Evolutionary conservation across 305 asterid genomes (phyloP).

Genomic region (Solanum hybrid): DNA sequence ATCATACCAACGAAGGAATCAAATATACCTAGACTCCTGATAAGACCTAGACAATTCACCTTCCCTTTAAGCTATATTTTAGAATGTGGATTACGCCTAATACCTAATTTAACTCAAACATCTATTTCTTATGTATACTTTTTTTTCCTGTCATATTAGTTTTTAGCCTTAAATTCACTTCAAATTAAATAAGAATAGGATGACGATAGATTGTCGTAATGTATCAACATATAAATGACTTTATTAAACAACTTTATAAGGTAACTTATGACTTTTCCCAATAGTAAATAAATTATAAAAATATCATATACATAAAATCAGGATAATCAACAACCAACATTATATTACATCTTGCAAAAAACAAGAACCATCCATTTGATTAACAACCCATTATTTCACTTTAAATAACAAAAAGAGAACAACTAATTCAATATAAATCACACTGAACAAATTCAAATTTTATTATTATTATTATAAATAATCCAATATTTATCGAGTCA

Average conservation of each 20-base stretch:
- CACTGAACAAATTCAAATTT: background rate
- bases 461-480: background rate
- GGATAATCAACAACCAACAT: background rate
- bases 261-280: background rate
- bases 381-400: background rate
- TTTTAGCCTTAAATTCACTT: background rate
- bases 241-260: background rate
- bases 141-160: background rate
- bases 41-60: background rate
- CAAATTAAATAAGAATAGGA: background rate
- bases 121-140: too few relatives aligned
- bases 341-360: background rate
- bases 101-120: background rate
- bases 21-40: too few relatives aligned
- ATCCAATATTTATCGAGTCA: slow-evolving; percentile 19
- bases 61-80: background rate
- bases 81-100: background rate
- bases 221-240: background rate
- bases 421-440: background rate
- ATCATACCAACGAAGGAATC: background rate
- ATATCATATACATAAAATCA: background rate
- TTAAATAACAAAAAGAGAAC: background rate
- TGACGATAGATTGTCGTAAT: background rate
- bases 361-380: background rate
- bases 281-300: background rate